Evolutionary conservation across 352 stramenopile genomes (phyloP).

Genomic region (Thalassiosira oceanica): DNA sequence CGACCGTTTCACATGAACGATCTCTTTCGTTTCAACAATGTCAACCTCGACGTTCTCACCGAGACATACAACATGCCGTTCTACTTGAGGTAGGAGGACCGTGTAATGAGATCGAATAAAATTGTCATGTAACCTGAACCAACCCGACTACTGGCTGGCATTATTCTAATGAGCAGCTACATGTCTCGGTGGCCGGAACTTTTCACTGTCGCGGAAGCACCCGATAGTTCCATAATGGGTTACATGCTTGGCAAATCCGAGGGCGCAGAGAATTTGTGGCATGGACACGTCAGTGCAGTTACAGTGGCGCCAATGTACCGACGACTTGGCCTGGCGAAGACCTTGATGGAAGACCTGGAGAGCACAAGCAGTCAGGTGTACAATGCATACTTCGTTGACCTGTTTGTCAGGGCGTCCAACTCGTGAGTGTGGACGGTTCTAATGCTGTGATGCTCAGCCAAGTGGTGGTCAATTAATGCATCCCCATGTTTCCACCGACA

Average conservation of each 20-base stretch:
- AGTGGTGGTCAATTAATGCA: slow-evolving; percentile 84
- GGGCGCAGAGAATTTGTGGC: slow-evolving; percentile 91
- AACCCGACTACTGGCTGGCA: no score
- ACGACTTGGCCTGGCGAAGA: slow-evolving; percentile 86
- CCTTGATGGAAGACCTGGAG: slow-evolving; percentile 93
- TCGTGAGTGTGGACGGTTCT: slow-evolving; percentile 27
- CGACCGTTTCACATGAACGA: slow-evolving; percentile 95
- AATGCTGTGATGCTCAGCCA: neutral
- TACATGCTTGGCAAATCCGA: slow-evolving; percentile 95
- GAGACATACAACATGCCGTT: slow-evolving; percentile 96
- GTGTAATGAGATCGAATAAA: no score
- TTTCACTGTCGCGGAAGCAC: slow-evolving; percentile 91
- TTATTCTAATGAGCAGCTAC: no score
- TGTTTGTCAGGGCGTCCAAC: slow-evolving; percentile 98
- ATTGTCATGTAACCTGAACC: no score
- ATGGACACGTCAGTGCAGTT: slow-evolving; percentile 97
- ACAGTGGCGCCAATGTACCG: slow-evolving; percentile 95
- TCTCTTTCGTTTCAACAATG: slow-evolving; percentile 97
- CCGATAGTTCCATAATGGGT: slow-evolving; percentile 92
- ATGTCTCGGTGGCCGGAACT: slow-evolving; percentile 95
- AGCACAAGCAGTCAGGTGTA: slow-evolving; percentile 81
- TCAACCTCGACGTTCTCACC: slow-evolving; percentile 96
- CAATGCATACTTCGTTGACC: slow-evolving; percentile 97
- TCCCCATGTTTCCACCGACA: no score
- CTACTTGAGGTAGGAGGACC: no score